phyloP scores from a whole-genome alignment of 2,329 filamentous ascomycete genomes.

The Bimuria novae-zelandiae region DNA sequence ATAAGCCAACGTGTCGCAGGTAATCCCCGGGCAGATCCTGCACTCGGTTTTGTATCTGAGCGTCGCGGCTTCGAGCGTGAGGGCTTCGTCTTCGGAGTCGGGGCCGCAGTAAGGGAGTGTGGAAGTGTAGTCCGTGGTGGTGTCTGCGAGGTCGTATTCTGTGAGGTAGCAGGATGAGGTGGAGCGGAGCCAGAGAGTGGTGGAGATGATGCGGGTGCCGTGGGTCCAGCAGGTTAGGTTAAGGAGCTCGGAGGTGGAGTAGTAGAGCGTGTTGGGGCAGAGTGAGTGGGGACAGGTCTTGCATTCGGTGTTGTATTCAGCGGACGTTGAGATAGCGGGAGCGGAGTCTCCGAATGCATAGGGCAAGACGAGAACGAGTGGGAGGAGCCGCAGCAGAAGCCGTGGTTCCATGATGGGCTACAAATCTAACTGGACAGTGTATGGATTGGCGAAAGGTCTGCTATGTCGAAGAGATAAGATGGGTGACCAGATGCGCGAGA shows the following conservation, averaged over 20 bases:
- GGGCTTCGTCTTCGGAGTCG: conserved; percentile 27
- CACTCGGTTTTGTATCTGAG: conserved; percentile 37
- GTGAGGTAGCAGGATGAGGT: conserved; percentile 36
- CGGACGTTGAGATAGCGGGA: conserved; percentile 24
- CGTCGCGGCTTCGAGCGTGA: conserved; percentile 31
- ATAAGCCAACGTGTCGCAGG: conserved; percentile 28
- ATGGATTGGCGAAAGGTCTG: background rate
- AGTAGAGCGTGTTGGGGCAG: conserved; percentile 30
- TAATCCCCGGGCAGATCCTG: conserved; percentile 26
- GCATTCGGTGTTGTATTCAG: conserved; percentile 36
- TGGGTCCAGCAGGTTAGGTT: conserved; percentile 38
- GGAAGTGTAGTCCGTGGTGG: conserved; percentile 29
- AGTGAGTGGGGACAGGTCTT: conserved; percentile 38
- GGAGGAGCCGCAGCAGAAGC: background rate
- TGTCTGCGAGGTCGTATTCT: conserved; percentile 34
- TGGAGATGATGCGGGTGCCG: conserved; percentile 34
- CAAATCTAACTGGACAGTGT: background rate
- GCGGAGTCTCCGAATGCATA: background rate
- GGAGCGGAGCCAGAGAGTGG: conserved; percentile 34
- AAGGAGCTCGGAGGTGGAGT: conserved; percentile 19
- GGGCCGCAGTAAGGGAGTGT: conserved; percentile 30
- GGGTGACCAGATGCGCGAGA: background rate
- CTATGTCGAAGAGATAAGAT: background rate
- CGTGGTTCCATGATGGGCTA: conserved; percentile 11
- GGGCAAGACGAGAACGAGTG: background rate